Base-by-base conservation (phyloP, 495 filamentous ascomycete species). In the Penicillium desertorum region DNA sequence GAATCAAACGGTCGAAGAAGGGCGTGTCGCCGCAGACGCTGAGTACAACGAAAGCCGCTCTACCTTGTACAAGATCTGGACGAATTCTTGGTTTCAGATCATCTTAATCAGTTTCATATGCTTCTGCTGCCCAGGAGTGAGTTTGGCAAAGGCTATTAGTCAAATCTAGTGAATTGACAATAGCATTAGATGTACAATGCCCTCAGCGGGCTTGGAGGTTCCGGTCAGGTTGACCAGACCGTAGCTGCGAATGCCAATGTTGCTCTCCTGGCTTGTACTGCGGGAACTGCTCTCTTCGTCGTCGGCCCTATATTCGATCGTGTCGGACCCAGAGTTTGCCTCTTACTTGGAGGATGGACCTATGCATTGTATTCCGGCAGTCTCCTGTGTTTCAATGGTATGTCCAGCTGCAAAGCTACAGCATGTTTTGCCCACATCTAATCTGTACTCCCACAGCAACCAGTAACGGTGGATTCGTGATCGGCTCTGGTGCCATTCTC, bases 101-200 rank as follows among this genome's bases (percentile, higher is more conserved):
- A 43, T 70, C 5, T 54, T 80, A 49, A 79, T 80, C 41, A 71
- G 74, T 51, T 74, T 80, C 56, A 89, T 93, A 47, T 94, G 89
- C 69, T 94, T 95, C 78, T 76, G 92, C 56, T 93, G 89, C 69
- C 90, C 89, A 36, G 87, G 88, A 27, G 71, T 74, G 50, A 61
- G 67, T 63, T 17, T 16, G 51, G 34, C 2, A 36, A 36, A 8
- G 20, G 5, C 30, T 34, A 14, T 4, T 34, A 4, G 5, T 14
- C 30, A 32, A 14, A 16, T 4, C 5, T 5, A 29, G 4, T 12
- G 4, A 45, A 32, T 30, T 54, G 14, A 54, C 51, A 19, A 43
- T 41, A 0, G 1, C 16, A 17, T 4, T 47, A 71, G 74, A 84
- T 85, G 83, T 94, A 89, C 79, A 95, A 94, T 76, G 91, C 82